Base-by-base conservation (phyloP, 805 yeast genomes). In the Lachancea dasiensis region DNA sequence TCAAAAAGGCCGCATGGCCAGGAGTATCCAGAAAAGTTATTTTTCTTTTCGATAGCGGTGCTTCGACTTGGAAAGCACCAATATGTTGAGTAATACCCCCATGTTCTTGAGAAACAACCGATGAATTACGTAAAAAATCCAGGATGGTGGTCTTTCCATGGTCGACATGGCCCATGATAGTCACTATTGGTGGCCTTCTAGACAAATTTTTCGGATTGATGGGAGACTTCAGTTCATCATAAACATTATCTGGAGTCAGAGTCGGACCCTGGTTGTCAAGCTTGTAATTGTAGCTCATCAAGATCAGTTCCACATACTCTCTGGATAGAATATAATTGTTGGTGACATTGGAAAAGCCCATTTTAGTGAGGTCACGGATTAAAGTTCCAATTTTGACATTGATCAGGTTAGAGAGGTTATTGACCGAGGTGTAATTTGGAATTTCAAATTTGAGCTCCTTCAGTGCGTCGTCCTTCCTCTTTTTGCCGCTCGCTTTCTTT, bases 71-170 rank as follows among this genome's bases (percentile, higher is more conserved):
- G 51, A 92, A 92, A 0, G 98, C 97, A 59, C 98, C 98, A 40
- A 92, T 92, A 58, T 87, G 97, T 60, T 92, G 98, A 0, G 98
- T 92, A 36, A 92, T 92, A 14, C 98, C 97, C 38, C 98, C 98
- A 58, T 79, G 84, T 57, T 92, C 98, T 28, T 79, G 73, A 21
- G 77, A 75, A 0, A 81, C 97, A 6, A 92, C 77, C 0, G 89
- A 76, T 0, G 95, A 82, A 48, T 85, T 86, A 31, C 97, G 70
- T 51, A 92, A 65, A 52, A 78, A 76, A 59, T 92, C 98, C 39
- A 92, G 70, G 43, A 92, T 80, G 0, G 98, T 90, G 2, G 98
- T 92, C 58, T 92, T 92, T 2, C 98, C 98, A 56, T 92, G 98
- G 61, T 92, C 98, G 21, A 92, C 98, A 60, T 92, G 98, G 2